phyloP scores from a whole-genome alignment of 805 yeast species.

The Hermanozyma aechmeae region DNA sequence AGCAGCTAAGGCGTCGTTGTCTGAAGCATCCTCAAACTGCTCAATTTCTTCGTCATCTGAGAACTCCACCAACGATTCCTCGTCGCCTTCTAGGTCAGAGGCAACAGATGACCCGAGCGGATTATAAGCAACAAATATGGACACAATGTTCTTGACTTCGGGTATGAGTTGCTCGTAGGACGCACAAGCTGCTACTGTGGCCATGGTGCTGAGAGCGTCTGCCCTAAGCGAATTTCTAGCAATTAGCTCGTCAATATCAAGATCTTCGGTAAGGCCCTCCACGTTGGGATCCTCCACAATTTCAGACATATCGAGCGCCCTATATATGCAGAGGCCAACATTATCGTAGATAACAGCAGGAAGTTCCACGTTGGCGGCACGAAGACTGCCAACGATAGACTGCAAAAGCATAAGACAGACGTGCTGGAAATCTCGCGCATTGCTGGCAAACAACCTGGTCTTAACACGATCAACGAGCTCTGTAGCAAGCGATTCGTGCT shows the following conservation, averaged over 20 bases:
- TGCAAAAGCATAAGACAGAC: too few relatives aligned
- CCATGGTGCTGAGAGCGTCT: slow-evolving; percentile 37
- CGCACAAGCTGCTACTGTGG: slow-evolving; percentile 17
- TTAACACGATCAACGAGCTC: too few relatives aligned
- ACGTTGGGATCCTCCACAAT: too few relatives aligned
- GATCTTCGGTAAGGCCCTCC: slow-evolving; percentile 24
- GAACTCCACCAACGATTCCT: slow-evolving; percentile 16
- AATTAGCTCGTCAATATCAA: slow-evolving; percentile 35
- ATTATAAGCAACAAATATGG: slow-evolving; percentile 16
- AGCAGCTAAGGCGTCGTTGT: slow-evolving; percentile 44
- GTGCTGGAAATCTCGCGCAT: too few relatives aligned
- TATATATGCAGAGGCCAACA: too few relatives aligned
- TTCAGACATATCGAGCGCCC: too few relatives aligned
- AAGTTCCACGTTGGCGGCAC: too few relatives aligned
- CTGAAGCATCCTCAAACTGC: slow-evolving; percentile 28
- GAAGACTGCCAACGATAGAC: too few relatives aligned
- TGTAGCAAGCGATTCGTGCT: too few relatives aligned
- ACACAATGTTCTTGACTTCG: neutral
- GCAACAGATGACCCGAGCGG: too few relatives aligned
- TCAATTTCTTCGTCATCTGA: slow-evolving; percentile 23
- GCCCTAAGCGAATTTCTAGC: slow-evolving; percentile 41
- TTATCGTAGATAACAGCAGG: too few relatives aligned
- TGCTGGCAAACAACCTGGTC: too few relatives aligned
- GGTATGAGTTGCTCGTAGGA: slow-evolving; percentile 7
- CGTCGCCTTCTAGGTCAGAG: slow-evolving; percentile 17